Evolutionary conservation across 441 rosid species (phyloP).

Genomic region (Oxalis stricta): DNA sequence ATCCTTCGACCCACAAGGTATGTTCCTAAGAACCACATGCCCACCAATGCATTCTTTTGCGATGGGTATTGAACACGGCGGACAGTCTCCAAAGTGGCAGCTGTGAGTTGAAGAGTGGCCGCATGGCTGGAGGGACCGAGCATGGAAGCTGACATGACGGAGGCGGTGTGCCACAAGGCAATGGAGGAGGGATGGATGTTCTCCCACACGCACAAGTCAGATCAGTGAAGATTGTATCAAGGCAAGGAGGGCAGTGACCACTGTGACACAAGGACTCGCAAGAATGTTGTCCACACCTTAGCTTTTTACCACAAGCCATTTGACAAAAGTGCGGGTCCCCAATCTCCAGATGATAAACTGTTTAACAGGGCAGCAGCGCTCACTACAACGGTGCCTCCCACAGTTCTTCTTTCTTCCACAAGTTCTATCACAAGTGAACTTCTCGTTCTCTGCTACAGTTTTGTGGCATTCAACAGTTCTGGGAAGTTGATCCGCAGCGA

Average conservation of each 20-base stretch:
- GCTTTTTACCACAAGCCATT: constrained; percentile 81
- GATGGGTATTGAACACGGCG: constrained; percentile 85
- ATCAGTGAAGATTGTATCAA: constrained; percentile 85
- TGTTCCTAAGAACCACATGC: constrained; percentile 88
- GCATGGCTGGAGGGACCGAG: constrained; percentile 65
- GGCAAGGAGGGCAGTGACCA: constrained; percentile 97
- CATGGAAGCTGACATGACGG: constrained; percentile 92
- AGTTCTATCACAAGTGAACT: constrained; percentile 59
- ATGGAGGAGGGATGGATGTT: constrained; percentile 92
- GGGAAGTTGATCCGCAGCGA: constrained; percentile 67
- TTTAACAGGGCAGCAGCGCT: constrained; percentile 81
- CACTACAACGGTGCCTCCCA: constrained; percentile 92
- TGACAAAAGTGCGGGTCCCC: constrained; percentile 94
- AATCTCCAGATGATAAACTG: constrained; percentile 27
- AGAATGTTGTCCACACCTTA: constrained; percentile 87
- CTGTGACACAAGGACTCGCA: constrained; percentile 88
- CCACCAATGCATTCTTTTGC: constrained; percentile 95
- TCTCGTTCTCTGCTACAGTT: constrained; percentile 35
- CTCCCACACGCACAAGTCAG: constrained; percentile 89
- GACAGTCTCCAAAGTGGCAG: constrained; percentile 97
- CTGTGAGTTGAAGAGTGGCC: constrained; percentile 89
- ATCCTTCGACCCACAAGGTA: constrained; percentile 94
- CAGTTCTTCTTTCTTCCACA: constrained; percentile 87
- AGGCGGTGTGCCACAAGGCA: constrained; percentile 85
- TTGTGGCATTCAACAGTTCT: constrained; percentile 64